These are phyloP conservation scores for Xylariaceae sp. DNA, from an alignment of 2,329 filamentous ascomycete species.

Conservation along the genomic window DNA sequence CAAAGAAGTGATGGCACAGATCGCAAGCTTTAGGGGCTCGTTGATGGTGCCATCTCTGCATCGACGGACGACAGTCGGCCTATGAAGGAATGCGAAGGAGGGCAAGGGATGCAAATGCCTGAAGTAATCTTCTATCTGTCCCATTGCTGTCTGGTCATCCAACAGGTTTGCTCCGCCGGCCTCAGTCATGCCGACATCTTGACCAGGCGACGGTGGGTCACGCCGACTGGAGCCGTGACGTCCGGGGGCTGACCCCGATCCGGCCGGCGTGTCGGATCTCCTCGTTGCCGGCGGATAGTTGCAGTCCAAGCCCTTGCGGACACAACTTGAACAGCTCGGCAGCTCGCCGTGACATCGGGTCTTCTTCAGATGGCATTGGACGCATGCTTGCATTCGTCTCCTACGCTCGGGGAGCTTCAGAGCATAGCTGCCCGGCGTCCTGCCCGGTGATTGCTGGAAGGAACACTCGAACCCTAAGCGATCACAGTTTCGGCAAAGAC, in stretches of 20 bases:
- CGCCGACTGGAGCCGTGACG: background rate
- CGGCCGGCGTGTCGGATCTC: background rate
- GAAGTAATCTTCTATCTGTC: conserved; percentile 32
- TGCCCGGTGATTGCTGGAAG: conserved; percentile 27
- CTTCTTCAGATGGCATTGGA: conserved; percentile 30
- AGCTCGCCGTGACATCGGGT: conserved; percentile 31
- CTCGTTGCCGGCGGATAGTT: conserved; percentile 23
- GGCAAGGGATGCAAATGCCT: conserved; percentile 31
- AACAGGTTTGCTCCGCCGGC: conserved; percentile 9
- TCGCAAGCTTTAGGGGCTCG: conserved; percentile 31
- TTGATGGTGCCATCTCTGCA: conserved; percentile 32
- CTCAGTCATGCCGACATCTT: conserved; percentile 8
- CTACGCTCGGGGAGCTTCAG: conserved; percentile 27
- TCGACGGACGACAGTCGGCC: conserved; percentile 31
- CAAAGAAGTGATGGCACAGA: conserved; percentile 34
- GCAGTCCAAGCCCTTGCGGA: conserved; percentile 25
- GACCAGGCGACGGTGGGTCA: background rate
- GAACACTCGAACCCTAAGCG: conserved; percentile 35
- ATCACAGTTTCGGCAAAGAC: conserved; percentile 33
- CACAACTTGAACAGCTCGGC: conserved; percentile 30
- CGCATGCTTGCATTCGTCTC: conserved; percentile 31
- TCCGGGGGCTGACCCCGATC: background rate
- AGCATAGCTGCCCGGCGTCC: conserved; percentile 22
- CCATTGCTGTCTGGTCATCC: conserved; percentile 17
- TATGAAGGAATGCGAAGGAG: conserved; percentile 36